Conservation (phyloP, 306 rosid genomes). For the Lablab purpureus region DNA sequence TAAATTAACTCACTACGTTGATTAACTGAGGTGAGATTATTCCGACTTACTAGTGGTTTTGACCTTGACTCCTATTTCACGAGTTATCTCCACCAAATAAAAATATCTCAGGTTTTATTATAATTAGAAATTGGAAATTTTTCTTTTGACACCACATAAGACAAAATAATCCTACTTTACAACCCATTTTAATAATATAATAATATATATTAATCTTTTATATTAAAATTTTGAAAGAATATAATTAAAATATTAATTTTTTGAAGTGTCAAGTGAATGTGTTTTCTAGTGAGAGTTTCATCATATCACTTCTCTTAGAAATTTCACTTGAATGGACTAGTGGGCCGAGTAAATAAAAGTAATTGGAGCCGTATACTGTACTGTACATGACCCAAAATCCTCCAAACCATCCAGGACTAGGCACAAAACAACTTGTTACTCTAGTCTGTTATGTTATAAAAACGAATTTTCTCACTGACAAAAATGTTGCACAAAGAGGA, state of each 20-base stretch:
- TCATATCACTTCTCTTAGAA: too few species aligned
- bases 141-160: too few species aligned
- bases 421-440: conserved; percentile 25
- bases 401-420: conserved; percentile 11
- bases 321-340: neutral
- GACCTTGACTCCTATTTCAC: neutral
- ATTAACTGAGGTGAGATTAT: too few species aligned
- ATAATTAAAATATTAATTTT: too few species aligned
- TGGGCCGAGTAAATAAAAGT: neutral
- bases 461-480: conserved; percentile 21
- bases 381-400: conserved; percentile 1
- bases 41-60: neutral
- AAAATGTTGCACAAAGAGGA: conserved; percentile 38
- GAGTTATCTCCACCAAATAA: neutral
- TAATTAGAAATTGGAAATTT: too few species aligned
- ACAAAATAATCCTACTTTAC: too few species aligned
- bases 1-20: too few species aligned
- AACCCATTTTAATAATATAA: too few species aligned
- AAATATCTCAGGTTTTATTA: neutral
- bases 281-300: too few species aligned
- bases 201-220: too few species aligned
- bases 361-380: neutral
- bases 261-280: too few species aligned
- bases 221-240: too few species aligned
- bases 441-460: conserved; percentile 37